Base-by-base conservation (phyloP, 768 basidiomycete genomes). In the Boletus reticulatus region DNA sequence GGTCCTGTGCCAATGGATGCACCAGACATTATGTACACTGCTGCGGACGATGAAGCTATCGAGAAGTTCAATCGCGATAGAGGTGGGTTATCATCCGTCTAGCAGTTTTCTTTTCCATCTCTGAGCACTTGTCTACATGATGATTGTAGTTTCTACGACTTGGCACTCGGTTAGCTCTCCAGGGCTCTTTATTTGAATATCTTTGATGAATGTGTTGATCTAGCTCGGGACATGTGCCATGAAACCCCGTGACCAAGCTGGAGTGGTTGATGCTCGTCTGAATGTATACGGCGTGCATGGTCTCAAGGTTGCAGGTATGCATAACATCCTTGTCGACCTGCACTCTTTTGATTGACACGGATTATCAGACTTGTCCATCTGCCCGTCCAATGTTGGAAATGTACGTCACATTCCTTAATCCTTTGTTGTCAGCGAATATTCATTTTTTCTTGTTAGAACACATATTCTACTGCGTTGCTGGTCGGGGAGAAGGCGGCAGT, bases 41-140 rank as follows among this genome's bases (percentile, higher is more conserved):
- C 50, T 6, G 69, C 66, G n/a, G 75, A 76, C 32, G 67, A 76
- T 10, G 59, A 65, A 43, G 74, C 67, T 0, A 66, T 76, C 45
- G 13, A 10, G 19, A 36, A 29, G 17, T 41, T 7, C 13, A 9
- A 29, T 31, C 27, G 45, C n/a, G 45, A 46, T 9, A 19, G 4
- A 11, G 45, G 45, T 10, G 7, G 32, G 29, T 20, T 22, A 22
- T 22, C 11, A 6, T 32, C 29, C 6, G 12, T 20, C 32, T 7
- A 32, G 9, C 2, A 6, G 19, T 14, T 14, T 11, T 29, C 9
- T 39, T 19, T 38, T 19, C 27, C 2, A 49, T 38, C 24, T 4
- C 22, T n/a, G 24, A 39, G 6, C 11, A 22, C 6, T 48, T 41
- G 12, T 46, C 19, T 2, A 12, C n/a, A 19, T 5, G 6, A 22